Evolutionary conservation across 2,329 filamentous ascomycete species (phyloP), one percentile per base, ranked within the genome.

Genomic region (Trichoderma polysporum): DNA sequence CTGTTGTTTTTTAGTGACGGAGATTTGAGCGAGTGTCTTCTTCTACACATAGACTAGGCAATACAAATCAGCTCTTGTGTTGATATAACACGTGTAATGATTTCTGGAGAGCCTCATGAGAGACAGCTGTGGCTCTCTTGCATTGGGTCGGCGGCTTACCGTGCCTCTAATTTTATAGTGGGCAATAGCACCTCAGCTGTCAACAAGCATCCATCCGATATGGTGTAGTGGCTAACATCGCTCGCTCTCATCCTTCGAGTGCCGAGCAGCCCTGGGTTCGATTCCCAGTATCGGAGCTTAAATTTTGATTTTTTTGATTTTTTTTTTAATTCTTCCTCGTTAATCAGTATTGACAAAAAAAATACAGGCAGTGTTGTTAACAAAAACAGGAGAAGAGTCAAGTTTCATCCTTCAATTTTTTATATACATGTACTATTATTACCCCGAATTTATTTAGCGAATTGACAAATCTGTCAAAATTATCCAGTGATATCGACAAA

Each of bases 221-320:
- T 76, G 74, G 75, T 76, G 74, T 76, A 76, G 75, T 76, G 75
- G 75, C 75, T 76, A 76, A 76, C 75, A 76, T 76, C 75, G 75
- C 74, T 76, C 74, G 75, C 67, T 68, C 67, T 68, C 67, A 68
- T 65, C 10, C 27, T 19, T 60, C 45, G 47, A 53, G 67, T 61
- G 58, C 67, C 67, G 67, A 68, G 67, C 67, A 68, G 67, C 67
- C 67, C 67, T 64, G 67, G 67, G 67, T 68, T 68, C 67, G 67
- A 68, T 68, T 68, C 67, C 67, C 67, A 64, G 67, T 68, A 68
- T 68, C 67, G 67, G 67, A 68, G 63, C 6, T n/a, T 5, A 9
- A 31, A 7, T 56, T 25, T 15, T 22, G 19, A 52, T 57, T 47
- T 68, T 37, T 45, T 39, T 39, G 33, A n/a, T 8, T n/a, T 41